Conservation (phyloP, 2,329 filamentous ascomycete species). For the Fragosphaeria purpurea region DNA sequence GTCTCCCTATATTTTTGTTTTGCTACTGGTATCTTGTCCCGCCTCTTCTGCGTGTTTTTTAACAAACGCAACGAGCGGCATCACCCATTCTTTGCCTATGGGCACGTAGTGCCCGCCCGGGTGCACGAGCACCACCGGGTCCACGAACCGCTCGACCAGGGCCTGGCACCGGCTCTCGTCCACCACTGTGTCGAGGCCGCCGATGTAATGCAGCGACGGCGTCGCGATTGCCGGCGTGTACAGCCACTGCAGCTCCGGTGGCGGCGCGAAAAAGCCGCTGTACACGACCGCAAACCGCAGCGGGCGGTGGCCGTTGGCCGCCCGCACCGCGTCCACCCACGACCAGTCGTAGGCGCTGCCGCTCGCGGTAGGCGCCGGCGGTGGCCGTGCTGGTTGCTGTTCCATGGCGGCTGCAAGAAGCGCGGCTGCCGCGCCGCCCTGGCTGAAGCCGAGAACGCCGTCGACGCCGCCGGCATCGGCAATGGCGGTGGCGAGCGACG, state of each 20-base stretch:
- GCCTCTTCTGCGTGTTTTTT: conserved; percentile 15
- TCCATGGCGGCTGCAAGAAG: conserved; percentile 69
- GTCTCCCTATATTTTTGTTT: background rate
- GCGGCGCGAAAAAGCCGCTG: conserved; percentile 62
- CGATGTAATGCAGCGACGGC: conserved; percentile 71
- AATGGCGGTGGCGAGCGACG: conserved; percentile 50
- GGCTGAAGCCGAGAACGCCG: conserved; percentile 72
- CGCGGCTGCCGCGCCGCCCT: conserved; percentile 63
- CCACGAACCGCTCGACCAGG: conserved; percentile 55
- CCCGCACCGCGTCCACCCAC: conserved; percentile 37
- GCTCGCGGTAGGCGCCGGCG: conserved; percentile 19
- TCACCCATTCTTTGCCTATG: conserved; percentile 68
- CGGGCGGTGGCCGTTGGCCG: conserved; percentile 35
- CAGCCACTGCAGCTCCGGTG: conserved; percentile 52
- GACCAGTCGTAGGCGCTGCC: conserved; percentile 25
- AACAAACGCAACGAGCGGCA: conserved; percentile 46
- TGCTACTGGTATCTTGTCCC: background rate
- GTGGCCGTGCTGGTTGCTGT: conserved; percentile 16
- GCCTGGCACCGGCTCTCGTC: conserved; percentile 62
- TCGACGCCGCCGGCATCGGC: conserved; percentile 57
- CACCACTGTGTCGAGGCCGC: conserved; percentile 78
- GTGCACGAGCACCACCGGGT: conserved; percentile 51
- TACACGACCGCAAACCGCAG: conserved; percentile 67
- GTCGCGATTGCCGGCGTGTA: conserved; percentile 69
- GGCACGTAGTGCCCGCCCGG: conserved; percentile 89